Percentiles rank a stretch among this genome's conserved stretches.
phyloP scores from a whole-genome alignment of 768 basidiomycete species.

The Pulveroboletus sp. region DNA sequence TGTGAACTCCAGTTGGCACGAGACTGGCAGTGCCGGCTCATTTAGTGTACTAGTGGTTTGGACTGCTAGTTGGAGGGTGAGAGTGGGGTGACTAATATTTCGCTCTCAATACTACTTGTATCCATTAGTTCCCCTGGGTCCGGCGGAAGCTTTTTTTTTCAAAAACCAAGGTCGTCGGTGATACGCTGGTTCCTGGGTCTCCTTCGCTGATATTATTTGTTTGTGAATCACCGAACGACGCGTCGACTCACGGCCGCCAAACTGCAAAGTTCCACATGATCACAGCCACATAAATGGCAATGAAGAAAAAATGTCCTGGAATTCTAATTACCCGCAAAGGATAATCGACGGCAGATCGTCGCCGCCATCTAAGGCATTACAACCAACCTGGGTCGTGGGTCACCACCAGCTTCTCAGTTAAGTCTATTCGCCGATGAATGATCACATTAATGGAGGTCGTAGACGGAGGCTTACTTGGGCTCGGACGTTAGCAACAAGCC shows the following conservation, averaged over 20 bases:
- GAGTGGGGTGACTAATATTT: too few species aligned
- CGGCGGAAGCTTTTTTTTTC: neutral
- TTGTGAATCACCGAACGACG: neutral
- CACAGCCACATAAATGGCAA: neutral
- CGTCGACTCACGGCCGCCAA: neutral
- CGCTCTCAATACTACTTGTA: slow-evolving; percentile 3
- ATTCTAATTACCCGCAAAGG: neutral
- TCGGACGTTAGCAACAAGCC: neutral
- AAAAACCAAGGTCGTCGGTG: neutral
- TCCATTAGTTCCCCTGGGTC: neutral
- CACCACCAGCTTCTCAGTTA: neutral
- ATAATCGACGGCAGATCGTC: slow-evolving; percentile 1
- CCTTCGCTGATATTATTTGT: neutral
- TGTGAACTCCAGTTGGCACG: too few species aligned
- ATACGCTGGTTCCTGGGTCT: neutral
- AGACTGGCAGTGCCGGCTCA: too few species aligned
- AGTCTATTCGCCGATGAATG: neutral
- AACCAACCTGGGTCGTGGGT: neutral
- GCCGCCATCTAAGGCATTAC: neutral
- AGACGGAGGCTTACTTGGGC: slow-evolving; percentile 4
- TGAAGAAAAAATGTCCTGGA: neutral
- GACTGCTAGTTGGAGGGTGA: too few species aligned
- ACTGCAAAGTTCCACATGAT: neutral
- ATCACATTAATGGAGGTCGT: neutral
- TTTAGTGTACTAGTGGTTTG: too few species aligned